A percentile compares a stretch with the other conserved stretches of the same genome.
Conservation (phyloP, 2,329 filamentous ascomycete genomes). For the Colletotrichum gigasporum region DNA sequence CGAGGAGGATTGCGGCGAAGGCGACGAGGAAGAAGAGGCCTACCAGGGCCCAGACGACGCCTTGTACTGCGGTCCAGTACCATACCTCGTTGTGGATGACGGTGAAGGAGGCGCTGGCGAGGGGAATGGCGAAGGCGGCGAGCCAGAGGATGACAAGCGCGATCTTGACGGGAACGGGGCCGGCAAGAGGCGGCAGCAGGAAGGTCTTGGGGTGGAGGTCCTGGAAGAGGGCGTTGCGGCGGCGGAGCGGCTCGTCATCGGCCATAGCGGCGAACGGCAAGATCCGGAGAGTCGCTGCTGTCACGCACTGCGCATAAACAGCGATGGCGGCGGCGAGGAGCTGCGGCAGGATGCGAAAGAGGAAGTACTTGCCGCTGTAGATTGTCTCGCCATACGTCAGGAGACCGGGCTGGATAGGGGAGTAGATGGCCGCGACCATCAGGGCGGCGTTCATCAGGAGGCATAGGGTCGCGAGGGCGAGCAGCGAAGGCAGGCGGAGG, state of each 20-base stretch:
- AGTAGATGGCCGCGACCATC: slow-evolving; percentile 77
- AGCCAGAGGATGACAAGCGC: slow-evolving; percentile 80
- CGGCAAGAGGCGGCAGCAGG: slow-evolving; percentile 65
- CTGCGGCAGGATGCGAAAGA: slow-evolving; percentile 87
- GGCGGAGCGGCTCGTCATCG: slow-evolving; percentile 65
- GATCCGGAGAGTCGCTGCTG: slow-evolving; percentile 78
- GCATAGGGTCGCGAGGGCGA: slow-evolving; percentile 68
- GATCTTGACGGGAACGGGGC: slow-evolving; percentile 72
- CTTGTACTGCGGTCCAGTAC: slow-evolving; percentile 83
- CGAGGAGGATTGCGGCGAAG: slow-evolving; percentile 64
- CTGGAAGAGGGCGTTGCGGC: slow-evolving; percentile 74
- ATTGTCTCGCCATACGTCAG: slow-evolving; percentile 72
- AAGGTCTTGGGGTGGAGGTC: slow-evolving; percentile 77
- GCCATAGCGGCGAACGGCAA: slow-evolving; percentile 84
- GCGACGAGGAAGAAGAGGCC: slow-evolving; percentile 76
- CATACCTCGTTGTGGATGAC: slow-evolving; percentile 69
- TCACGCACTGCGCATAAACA: slow-evolving; percentile 80
- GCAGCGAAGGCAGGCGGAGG: slow-evolving; percentile 73
- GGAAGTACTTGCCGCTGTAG: slow-evolving; percentile 80
- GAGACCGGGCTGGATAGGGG: slow-evolving; percentile 69
- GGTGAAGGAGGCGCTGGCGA: slow-evolving; percentile 82
- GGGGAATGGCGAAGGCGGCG: slow-evolving; percentile 80
- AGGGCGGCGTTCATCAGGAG: slow-evolving; percentile 77
- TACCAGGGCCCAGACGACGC: slow-evolving; percentile 81
- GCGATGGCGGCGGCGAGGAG: slow-evolving; percentile 76